A percentile compares a stretch with the other conserved stretches of the same genome.
These are phyloP conservation scores for Phaeosphaeriaceae sp. DNA, from an alignment of 2,329 filamentous ascomycete species.

Conservation along the genomic window DNA sequence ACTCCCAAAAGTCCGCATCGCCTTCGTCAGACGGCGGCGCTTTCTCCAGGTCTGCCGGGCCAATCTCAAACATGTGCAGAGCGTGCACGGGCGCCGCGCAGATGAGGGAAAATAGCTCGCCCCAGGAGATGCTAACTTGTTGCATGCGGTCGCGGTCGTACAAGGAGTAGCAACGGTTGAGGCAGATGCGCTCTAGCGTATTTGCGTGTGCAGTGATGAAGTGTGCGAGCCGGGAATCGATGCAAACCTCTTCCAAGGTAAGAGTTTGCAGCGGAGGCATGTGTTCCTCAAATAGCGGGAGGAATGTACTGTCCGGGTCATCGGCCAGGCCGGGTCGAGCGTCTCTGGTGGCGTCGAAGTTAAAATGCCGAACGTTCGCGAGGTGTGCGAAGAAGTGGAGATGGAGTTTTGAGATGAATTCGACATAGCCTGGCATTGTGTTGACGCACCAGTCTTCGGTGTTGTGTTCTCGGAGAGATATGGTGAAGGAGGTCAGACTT, in stretches of 20 bases:
- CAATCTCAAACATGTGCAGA: not conserved
- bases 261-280: not conserved
- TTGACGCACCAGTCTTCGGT: not conserved
- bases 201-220: not conserved
- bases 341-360: not conserved
- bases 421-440: not conserved
- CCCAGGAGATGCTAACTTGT: not conserved
- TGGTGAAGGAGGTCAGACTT: not conserved
- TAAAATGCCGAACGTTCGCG: not conserved
- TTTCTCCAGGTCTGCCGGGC: not conserved
- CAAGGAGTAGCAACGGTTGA: not conserved
- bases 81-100: not conserved
- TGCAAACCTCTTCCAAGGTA: not conserved
- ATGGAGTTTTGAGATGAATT: not conserved
- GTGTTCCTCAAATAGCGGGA: not conserved
- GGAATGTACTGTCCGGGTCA: not conserved
- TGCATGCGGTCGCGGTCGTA: not conserved
- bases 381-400: not conserved
- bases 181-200: not conserved
- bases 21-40: not conserved
- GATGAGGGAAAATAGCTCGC: not conserved
- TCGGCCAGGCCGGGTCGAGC: not conserved
- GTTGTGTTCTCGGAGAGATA: not conserved
- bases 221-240: not conserved
- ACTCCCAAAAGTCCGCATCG: not conserved